Percentiles rank a stretch among this genome's conserved stretches.
phyloP scores from a whole-genome alignment of 805 yeast genomes.

The Starmerella gropengiesseri region DNA sequence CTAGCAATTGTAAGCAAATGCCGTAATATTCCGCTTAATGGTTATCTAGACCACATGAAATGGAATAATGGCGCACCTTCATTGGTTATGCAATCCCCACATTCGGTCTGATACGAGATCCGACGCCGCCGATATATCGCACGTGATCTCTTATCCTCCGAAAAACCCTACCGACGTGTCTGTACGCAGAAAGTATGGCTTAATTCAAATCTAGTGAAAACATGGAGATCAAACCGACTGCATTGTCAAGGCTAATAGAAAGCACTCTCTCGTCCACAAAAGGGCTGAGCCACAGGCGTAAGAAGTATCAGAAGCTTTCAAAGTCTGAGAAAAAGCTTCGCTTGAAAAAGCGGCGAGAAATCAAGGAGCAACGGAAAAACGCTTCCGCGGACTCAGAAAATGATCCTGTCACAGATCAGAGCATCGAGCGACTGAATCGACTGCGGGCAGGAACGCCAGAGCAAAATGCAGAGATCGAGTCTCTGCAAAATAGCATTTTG shows the following conservation, averaged over 20 bases:
- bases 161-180: too few relatives aligned
- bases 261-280: slow-evolving; percentile 12
- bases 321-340: slow-evolving; percentile 12
- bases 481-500: slow-evolving; percentile 18
- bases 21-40: too few relatives aligned
- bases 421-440: slow-evolving; percentile 3
- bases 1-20: too few relatives aligned
- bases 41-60: too few relatives aligned
- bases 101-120: too few relatives aligned
- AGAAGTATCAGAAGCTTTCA: slow-evolving; percentile 7
- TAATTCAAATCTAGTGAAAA: not conserved
- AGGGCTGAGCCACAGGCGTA: slow-evolving; percentile 4
- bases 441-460: not conserved
- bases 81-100: too few relatives aligned
- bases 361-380: not conserved
- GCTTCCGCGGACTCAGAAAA: not conserved
- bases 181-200: too few relatives aligned
- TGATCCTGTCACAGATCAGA: not conserved
- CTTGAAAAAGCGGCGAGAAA: slow-evolving; percentile 7
- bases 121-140: too few relatives aligned
- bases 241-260: slow-evolving; percentile 18
- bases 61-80: too few relatives aligned
- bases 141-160: too few relatives aligned
- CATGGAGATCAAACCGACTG: slow-evolving; percentile 6
- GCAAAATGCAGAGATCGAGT: slow-evolving; percentile 17